A percentile compares a stretch with the other conserved stretches of the same genome.
phyloP scores from a whole-genome alignment of 352 stramenopile species.

The Pythium pectinolyticum region DNA sequence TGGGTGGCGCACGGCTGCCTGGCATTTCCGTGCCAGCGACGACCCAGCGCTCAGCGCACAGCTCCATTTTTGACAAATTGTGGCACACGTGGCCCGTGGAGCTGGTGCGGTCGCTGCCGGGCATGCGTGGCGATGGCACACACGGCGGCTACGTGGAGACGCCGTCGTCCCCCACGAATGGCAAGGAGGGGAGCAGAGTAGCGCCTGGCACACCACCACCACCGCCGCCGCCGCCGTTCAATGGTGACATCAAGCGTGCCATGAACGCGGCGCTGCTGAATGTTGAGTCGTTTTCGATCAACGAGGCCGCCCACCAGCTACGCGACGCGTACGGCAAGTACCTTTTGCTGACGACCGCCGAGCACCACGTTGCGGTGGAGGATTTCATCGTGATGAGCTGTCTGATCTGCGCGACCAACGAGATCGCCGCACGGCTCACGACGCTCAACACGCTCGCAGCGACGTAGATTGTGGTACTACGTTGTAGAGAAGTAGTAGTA shows the following conservation, averaged over 20 bases:
- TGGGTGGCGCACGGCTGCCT: slow-evolving; percentile 3
- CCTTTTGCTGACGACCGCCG: slow-evolving; percentile 35
- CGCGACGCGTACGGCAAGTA: slow-evolving; percentile 55
- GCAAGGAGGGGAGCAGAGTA: too few relatives aligned
- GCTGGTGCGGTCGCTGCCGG: slow-evolving; percentile 1
- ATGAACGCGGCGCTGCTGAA: slow-evolving; percentile 42
- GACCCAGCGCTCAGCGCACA: too few relatives aligned
- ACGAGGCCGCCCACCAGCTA: slow-evolving; percentile 42
- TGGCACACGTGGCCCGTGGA: too few relatives aligned
- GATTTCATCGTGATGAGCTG: slow-evolving; percentile 74
- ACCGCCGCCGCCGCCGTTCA: background rate
- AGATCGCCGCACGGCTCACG: slow-evolving; percentile 51
- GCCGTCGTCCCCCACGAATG: background rate
- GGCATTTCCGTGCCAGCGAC: too few relatives aligned
- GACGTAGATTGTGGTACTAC: too few relatives aligned
- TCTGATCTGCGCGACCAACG: slow-evolving; percentile 51
- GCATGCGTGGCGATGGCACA: background rate
- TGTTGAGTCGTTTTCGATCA: slow-evolving; percentile 60
- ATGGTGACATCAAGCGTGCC: background rate
- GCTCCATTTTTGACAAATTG: too few relatives aligned
- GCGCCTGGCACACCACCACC: background rate
- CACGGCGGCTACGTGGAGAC: background rate
- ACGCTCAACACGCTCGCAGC: slow-evolving; percentile 53
- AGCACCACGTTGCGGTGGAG: slow-evolving; percentile 46
- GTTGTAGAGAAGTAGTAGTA: too few relatives aligned